Percentiles rank a stretch among this genome's conserved stretches.
Evolutionary conservation across 176 grass and related monocot species (phyloP).

Genomic region (Hyparrhenia diplandra): DNA sequence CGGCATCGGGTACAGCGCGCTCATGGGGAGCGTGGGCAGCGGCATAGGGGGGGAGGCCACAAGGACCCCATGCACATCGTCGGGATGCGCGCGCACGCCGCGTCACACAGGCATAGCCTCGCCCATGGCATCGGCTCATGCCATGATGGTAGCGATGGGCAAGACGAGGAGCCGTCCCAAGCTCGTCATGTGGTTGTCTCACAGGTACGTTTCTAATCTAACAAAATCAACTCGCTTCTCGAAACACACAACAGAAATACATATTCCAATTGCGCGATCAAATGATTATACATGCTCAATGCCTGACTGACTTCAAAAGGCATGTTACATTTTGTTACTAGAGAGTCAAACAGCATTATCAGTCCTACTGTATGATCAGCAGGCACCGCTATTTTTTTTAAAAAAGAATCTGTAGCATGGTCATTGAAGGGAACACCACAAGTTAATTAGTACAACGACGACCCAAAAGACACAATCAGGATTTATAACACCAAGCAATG

Average conservation of each 20-base stretch:
- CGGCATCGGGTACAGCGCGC: background rate
- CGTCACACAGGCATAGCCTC: slow-evolving; percentile 43
- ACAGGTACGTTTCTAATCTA: slow-evolving; percentile 43
- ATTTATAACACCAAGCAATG: background rate
- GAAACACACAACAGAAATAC: too few relatives aligned
- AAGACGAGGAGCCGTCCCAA: slow-evolving; percentile 39
- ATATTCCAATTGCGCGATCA: background rate
- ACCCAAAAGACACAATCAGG: background rate
- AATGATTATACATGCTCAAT: background rate
- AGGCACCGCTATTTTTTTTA: background rate
- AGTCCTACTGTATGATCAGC: background rate
- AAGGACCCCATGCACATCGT: slow-evolving; percentile 61
- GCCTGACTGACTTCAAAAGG: background rate
- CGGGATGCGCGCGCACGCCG: slow-evolving; percentile 53
- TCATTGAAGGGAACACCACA: background rate
- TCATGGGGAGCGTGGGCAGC: background rate
- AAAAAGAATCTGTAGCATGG: background rate
- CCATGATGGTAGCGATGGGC: slow-evolving; percentile 1
- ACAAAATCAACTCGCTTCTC: background rate
- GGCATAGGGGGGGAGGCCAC: background rate
- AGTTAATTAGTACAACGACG: background rate
- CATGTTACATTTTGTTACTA: too few relatives aligned
- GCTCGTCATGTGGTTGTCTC: slow-evolving; percentile 53
- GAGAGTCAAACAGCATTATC: background rate
- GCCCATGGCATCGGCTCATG: slow-evolving; percentile 11